phyloP scores from a whole-genome alignment of 164 flowering plant species.

The Berberis vulgaris region DNA sequence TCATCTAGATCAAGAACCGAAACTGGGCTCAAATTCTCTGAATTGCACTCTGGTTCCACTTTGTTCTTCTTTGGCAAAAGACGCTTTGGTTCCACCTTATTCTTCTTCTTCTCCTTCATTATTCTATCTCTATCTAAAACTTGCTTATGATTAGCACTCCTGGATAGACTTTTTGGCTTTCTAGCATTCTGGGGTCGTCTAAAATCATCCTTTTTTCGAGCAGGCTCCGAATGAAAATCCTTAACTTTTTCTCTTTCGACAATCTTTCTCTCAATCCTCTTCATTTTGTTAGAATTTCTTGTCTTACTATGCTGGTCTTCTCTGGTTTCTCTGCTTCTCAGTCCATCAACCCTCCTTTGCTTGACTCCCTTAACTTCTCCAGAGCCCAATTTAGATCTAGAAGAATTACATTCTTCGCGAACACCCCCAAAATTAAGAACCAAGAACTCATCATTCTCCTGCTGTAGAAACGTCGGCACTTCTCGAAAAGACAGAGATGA shows the following conservation, averaged over 20 bases:
- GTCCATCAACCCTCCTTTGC: neutral
- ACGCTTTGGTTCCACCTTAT: too few species aligned
- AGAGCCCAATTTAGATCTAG: constrained; percentile 21
- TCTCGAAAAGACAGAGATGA: constrained; percentile 62
- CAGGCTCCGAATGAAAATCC: constrained; percentile 6
- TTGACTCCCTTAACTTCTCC: constrained; percentile 3
- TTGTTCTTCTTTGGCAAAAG: too few species aligned
- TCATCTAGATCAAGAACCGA: constrained; percentile 60
- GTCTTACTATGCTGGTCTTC: too few species aligned
- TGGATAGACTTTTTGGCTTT: neutral
- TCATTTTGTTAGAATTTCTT: too few species aligned
- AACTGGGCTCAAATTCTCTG: constrained; percentile 70
- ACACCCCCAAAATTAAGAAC: constrained; percentile 49
- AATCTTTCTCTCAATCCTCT: neutral
- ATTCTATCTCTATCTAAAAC: neutral
- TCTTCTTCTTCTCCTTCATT: too few species aligned
- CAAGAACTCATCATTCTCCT: constrained; percentile 24
- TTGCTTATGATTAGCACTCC: constrained; percentile 6
- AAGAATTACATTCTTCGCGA: constrained; percentile 13
- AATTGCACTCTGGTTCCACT: constrained; percentile 28
- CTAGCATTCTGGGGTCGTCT: neutral
- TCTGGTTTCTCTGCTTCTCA: neutral
- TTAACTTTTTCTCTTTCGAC: constrained; percentile 1
- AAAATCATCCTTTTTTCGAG: constrained; percentile 4
- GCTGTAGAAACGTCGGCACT: constrained; percentile 18